Evolutionary conservation across 2,329 filamentous ascomycete genomes (phyloP).

Genomic region (Trichoderma harzianum): DNA sequence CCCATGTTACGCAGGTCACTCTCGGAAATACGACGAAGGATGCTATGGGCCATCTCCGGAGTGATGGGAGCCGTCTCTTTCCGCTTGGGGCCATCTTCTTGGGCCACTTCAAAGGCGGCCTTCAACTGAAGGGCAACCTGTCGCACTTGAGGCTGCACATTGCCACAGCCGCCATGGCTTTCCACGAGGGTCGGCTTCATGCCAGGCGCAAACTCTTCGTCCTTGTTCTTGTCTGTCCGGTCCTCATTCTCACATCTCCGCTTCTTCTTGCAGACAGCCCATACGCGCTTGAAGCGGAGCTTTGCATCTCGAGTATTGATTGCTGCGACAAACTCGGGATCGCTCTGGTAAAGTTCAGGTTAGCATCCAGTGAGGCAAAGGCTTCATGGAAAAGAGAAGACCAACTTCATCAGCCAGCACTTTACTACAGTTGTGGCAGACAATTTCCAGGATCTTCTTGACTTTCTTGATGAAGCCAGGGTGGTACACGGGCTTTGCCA

Average conservation of each 20-base stretch:
- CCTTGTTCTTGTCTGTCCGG: slow-evolving; percentile 64
- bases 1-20: slow-evolving; percentile 83
- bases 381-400: slow-evolving; percentile 55
- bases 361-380: slow-evolving; percentile 57
- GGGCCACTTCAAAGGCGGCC: slow-evolving; percentile 61
- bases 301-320: slow-evolving; percentile 88
- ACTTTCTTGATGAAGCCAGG: slow-evolving; percentile 96
- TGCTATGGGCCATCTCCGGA: slow-evolving; percentile 77
- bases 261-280: slow-evolving; percentile 88
- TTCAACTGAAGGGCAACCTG: slow-evolving; percentile 82
- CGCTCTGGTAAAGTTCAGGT: slow-evolving; percentile 63
- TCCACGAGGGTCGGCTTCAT: slow-evolving; percentile 49
- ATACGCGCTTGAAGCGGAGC: slow-evolving; percentile 87
- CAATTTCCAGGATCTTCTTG: slow-evolving; percentile 97
- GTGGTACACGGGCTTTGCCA: slow-evolving; percentile 94
- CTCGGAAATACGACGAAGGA: slow-evolving; percentile 81
- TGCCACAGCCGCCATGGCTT: slow-evolving; percentile 89
- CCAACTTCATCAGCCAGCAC: slow-evolving; percentile 97
- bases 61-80: slow-evolving; percentile 80
- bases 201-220: slow-evolving; percentile 63
- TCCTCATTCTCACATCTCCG: slow-evolving; percentile 77
- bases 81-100: slow-evolving; percentile 67
- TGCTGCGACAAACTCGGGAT: slow-evolving; percentile 78
- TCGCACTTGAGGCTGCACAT: slow-evolving; percentile 81
- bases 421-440: slow-evolving; percentile 98